Evolutionary conservation across 257 asterid genomes (phyloP), one percentile per base, ranked within the genome.

Genomic region (Salvia rosmarinus): DNA sequence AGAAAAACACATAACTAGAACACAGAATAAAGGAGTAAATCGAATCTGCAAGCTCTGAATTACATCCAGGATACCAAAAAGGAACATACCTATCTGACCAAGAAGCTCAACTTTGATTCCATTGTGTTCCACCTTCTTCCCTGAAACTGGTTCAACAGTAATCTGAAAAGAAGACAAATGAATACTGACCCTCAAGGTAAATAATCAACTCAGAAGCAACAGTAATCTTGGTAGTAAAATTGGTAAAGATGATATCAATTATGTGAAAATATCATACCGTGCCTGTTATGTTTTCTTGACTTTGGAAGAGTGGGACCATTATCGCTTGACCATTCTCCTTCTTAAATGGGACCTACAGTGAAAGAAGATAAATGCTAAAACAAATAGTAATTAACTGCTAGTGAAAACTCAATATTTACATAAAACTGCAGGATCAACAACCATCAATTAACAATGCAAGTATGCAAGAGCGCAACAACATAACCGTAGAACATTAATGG

Each of bases 31-130:
- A 67, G 40, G 52, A 46, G 39, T 19, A 17, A 67, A 50, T 5
- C 30, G 67, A 65, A 67, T 28, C 57, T 2, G 54, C 19, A 75
- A 70, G 17, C 71, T 40, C 30, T 4, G 21, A 57, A 67, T 72
- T 20, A 32, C 21, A 67, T 72, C n/a, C 50, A 64, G 19, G 73
- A 63, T 59, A 75, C 78, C 84, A 56, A 55, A 16, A 55, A 44
- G 67, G 63, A 65, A 64, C 86, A 55, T 69, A 94, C 99, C 99
- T 86, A 94, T 94, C 92, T 94, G 99, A 64, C 99, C 99, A 84
- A 94, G 99, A 77, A 94, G 97, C 87, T 94, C 99, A 81, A 94
- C 96, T 80, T 94, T 94, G 80, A 94, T 89, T 71, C 99, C 99
- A 69, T 89, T 91, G 85, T 94, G 99, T 63, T 94, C 98, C 69